Base-by-base conservation (phyloP, 352 stramenopile species). In the Stephanocyclus meneghinianus region DNA sequence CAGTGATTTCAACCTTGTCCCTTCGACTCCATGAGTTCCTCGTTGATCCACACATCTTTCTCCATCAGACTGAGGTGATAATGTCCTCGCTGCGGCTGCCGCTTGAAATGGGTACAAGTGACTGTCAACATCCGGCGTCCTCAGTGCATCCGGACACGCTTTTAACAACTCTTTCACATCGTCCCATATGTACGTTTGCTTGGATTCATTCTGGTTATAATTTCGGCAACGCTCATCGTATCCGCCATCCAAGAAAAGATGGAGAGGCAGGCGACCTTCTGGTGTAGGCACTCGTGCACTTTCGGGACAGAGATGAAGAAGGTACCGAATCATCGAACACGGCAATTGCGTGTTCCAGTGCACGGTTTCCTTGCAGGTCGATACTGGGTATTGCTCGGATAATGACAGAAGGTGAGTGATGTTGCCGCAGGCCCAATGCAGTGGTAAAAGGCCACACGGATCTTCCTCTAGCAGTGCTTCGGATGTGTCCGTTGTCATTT, bases 91-190 rank as follows among this genome's bases (percentile, higher is more conserved):
- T 35, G 35, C 35, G 4, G 35, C 35, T 40, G 35, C 35, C 35
- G 7, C 35, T 40, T 82, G 74, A 77, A 77, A 82, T 55, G 74
- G 74, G 69, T 82, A 82, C 37, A 82, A 32, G 21, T 72, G 40
- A 62, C 21, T 82, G 18, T n/a, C 60, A n/a, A 56, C 2, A 69
- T 76, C 68, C 5, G 61, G 67, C 61, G 51, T 77, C 8, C 26
- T 40, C 11, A 82, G 32, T 40, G 74, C 59, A 61, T 76, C 74
- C 13, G 74, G 74, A 53, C 59, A 82, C 18, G 50, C 57, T 42
- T 44, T 57, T 6, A 82, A 32, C 26, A 82, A 50, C 2, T 48
- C 42, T 50, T 77, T 73, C 11, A 82, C 60, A 76, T 82, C 74
- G 29, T 13, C 11, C 10, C 35, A 57, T 21, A 60, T 9, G 15